Evolutionary conservation across 1,284 basidiomycete genomes (phyloP), one percentile per base, ranked within the genome.

Genomic region (Schizophyllum amplum): DNA sequence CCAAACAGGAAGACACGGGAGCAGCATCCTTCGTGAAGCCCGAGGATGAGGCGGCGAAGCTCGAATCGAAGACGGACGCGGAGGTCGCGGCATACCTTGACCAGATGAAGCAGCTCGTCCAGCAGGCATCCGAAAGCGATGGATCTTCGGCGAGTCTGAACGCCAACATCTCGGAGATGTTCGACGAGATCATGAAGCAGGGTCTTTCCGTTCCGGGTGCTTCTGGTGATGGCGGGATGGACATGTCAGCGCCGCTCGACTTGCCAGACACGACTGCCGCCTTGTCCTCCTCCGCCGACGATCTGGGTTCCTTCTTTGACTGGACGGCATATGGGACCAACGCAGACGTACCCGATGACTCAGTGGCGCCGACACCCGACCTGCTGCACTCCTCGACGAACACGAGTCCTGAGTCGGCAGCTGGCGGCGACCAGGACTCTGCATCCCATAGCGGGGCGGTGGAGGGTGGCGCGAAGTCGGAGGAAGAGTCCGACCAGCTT

Each of bases 391-490:
- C 86, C 13, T 88, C 88, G 58, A 81, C 87, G 13, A 87, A 87
- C 63, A 83, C 80, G 17, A 89, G 87, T 68, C 88, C 88, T 1
- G 84, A 85, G 64, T 90, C 87, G 20, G 81, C 78, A n/a, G 80
- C 80, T 7, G 85, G 86, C 62, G 73, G 75, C 21, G 83, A 83
- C 58, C 69, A 69, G 52, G 33, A 42, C 7, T n/a, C n/a, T n/a
- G 33, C 33, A 9, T 3, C 33, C 2, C 33, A 42, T 17, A 9
- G 33, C 33, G 33, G 33, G 13, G 33, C 33, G 33, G 7, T 9
- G 13, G 33, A 42, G 33, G 61, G 66, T 60, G 71, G 75, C 60
- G 69, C 70, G 60, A 69, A 65, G 57, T 68, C 69, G 49, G 80
- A 83, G 56, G 81, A 84, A 26, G 55, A 69, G 17, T 66, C 73